Conservation (phyloP, 495 filamentous ascomycete genomes). For the Tuber indicum region DNA sequence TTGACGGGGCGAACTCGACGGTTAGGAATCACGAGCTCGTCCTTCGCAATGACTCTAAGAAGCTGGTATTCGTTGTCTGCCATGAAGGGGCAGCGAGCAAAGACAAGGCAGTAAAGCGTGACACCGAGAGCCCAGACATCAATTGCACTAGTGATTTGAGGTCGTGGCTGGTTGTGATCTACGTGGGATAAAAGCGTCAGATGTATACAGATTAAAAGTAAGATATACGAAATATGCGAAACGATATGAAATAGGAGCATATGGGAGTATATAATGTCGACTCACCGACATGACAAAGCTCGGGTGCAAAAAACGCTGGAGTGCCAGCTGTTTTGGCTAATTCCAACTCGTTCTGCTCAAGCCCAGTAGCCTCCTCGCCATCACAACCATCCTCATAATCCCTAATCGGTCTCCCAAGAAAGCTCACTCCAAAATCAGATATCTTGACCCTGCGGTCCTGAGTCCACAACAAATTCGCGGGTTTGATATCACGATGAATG, state of each 20-base stretch:
- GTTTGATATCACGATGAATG: conserved; percentile 97
- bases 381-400: conserved; percentile 66
- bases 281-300: conserved; percentile 71
- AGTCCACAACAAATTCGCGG: conserved; percentile 90
- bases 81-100: conserved; percentile 84
- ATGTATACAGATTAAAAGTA: conserved; percentile 30
- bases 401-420: conserved; percentile 76
- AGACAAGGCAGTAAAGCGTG: conserved; percentile 91
- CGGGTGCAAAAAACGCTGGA: conserved; percentile 94
- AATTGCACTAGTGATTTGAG: conserved; percentile 63
- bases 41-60: conserved; percentile 81
- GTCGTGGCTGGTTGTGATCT: conserved; percentile 45
- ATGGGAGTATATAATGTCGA: conserved; percentile 14
- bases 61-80: conserved; percentile 84
- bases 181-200: conserved; percentile 43
- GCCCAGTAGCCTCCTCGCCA: conserved; percentile 69
- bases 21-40: conserved; percentile 78
- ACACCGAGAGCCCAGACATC: conserved; percentile 97
- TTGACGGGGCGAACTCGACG: conserved; percentile 58
- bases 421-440: conserved; percentile 98
- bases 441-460: conserved; percentile 86
- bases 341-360: conserved; percentile 62
- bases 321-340: conserved; percentile 97
- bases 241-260: not conserved
- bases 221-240: conserved; percentile 5